Evolutionary conservation across 1,284 basidiomycete genomes (phyloP).

Genomic region (Puccinia triticina): DNA sequence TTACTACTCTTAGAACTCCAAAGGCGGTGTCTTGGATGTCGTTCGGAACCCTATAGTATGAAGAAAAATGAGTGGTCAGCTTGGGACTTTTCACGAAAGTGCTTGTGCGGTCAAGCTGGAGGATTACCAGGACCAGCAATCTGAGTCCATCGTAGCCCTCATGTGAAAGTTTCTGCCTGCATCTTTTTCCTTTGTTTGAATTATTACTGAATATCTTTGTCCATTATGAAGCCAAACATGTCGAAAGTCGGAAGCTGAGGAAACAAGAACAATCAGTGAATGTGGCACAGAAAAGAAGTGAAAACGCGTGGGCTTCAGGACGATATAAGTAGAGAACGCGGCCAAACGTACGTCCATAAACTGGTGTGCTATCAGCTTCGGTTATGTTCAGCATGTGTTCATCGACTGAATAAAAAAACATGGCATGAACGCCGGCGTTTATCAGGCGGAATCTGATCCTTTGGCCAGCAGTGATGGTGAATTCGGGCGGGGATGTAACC

Average conservation of each 20-base stretch:
- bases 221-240: constrained; percentile 54
- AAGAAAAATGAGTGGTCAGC: not conserved
- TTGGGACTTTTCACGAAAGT: not conserved
- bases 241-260: constrained; percentile 49
- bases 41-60: constrained; percentile 17
- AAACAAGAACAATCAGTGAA: not conserved
- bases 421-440: constrained; percentile 62
- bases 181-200: constrained; percentile 25
- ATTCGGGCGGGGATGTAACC: constrained; percentile 21
- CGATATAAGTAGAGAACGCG: not conserved
- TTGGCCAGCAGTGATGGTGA: constrained; percentile 36
- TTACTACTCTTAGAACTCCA: constrained; percentile 28
- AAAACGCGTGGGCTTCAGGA: not conserved
- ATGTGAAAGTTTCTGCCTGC: constrained; percentile 35
- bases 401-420: constrained; percentile 56
- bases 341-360: constrained; percentile 42
- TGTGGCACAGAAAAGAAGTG: not conserved
- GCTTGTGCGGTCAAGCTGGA: too few species aligned
- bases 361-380: constrained; percentile 44
- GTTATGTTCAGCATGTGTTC: constrained; percentile 54
- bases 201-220: constrained; percentile 38
- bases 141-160: constrained; percentile 38
- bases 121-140: constrained; percentile 48
- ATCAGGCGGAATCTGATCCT: constrained; percentile 65
- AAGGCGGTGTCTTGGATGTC: constrained; percentile 34